Percentiles rank a stretch among this genome's conserved stretches.
Evolutionary conservation across 345 rosid genomes (phyloP).

Genomic region (Microcos paniculata): DNA sequence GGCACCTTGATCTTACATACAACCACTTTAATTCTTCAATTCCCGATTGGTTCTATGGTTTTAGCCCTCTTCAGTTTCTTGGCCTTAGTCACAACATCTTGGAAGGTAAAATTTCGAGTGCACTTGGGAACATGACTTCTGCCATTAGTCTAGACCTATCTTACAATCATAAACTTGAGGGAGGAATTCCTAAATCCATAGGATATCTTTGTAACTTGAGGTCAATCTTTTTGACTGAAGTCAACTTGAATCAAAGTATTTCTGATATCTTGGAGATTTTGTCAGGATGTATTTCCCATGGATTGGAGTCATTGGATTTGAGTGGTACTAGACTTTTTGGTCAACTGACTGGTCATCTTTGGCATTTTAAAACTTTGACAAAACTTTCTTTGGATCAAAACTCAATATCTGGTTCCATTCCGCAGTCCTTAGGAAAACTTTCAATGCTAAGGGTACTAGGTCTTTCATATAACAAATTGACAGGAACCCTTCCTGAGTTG

Average conservation of each 20-base stretch:
- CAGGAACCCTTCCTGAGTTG: conserved; percentile 44
- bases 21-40: conserved; percentile 39
- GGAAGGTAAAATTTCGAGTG: too few relatives aligned
- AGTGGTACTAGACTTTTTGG: not conserved
- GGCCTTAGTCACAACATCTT: too few relatives aligned
- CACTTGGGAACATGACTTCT: too few relatives aligned
- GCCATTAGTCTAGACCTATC: too few relatives aligned
- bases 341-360: too few relatives aligned
- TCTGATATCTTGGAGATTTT: not conserved
- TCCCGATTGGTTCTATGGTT: conserved; percentile 30
- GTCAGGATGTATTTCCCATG: not conserved
- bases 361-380: not conserved
- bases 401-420: not conserved
- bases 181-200: conserved; percentile 4
- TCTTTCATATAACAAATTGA: conserved; percentile 40
- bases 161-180: not conserved
- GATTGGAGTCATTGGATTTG: not conserved
- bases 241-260: conserved; percentile 33
- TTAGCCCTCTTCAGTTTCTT: too few relatives aligned
- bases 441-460: conserved; percentile 23
- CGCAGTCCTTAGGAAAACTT: not conserved
- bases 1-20: conserved; percentile 33
- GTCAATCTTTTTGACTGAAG: conserved; percentile 34
- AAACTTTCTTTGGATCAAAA: not conserved
- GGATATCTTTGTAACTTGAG: conserved; percentile 42